These are phyloP conservation scores for Suillus brevipes DNA, from an alignment of 768 basidiomycete species.

Conservation along the genomic window DNA sequence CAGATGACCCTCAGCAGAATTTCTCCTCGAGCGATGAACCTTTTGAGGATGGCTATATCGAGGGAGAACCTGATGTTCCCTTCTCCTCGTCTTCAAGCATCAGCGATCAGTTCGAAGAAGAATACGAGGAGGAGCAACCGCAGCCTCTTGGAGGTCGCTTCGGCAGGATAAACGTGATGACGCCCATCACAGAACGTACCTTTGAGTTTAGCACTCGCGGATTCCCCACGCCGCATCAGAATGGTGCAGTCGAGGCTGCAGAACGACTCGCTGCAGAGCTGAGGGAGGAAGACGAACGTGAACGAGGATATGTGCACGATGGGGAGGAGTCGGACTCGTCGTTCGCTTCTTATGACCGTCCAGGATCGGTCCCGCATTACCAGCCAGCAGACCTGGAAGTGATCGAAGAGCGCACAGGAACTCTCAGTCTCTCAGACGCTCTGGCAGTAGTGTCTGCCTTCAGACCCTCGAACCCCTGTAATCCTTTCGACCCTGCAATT, in stretches of 20 bases:
- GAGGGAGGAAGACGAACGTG: conserved; percentile 14
- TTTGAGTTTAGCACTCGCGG: conserved; percentile 74
- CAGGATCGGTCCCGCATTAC: conserved; percentile 17
- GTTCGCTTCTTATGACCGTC: conserved; percentile 16
- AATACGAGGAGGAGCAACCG: conserved; percentile 30
- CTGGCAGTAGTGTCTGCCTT: conserved; percentile 63
- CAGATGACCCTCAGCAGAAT: conserved; percentile 19
- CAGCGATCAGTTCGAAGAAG: conserved; percentile 22
- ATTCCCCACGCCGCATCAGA: conserved; percentile 37
- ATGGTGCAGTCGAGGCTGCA: conserved; percentile 48
- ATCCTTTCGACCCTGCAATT: conserved; percentile 74
- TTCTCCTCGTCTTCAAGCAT: conserved; percentile 27
- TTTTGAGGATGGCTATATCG: conserved; percentile 31
- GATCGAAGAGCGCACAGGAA: conserved; percentile 62
- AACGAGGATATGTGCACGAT: conserved; percentile 19
- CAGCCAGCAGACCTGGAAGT: conserved; percentile 26
- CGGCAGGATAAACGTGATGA: conserved; percentile 90
- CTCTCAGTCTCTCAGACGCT: conserved; percentile 64
- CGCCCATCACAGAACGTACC: conserved; percentile 95
- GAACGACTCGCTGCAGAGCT: conserved; percentile 51
- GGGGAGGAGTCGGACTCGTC: conserved; percentile 14
- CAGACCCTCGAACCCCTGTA: conserved; percentile 83
- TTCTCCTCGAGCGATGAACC: conserved; percentile 37
- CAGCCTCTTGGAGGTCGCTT: conserved; percentile 72
- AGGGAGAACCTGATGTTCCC: conserved; percentile 27